These are phyloP conservation scores for Colletotrichum musicola DNA, from an alignment of 2,329 filamentous ascomycete genomes.

Conservation along the genomic window DNA sequence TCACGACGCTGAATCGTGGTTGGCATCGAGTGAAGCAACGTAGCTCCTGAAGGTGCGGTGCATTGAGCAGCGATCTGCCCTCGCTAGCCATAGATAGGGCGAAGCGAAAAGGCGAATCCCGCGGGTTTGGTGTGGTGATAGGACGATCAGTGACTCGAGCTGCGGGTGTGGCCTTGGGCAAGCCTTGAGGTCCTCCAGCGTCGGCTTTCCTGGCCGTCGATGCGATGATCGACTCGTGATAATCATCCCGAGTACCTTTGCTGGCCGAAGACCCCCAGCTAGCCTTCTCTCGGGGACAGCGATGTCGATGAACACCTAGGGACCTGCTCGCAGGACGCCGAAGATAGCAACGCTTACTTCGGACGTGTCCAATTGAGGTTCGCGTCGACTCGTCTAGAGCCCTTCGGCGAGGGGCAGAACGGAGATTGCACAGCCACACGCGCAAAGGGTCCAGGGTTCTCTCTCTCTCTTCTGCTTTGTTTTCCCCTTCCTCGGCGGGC, in stretches of 20 bases:
- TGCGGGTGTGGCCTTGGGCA: conserved; percentile 2
- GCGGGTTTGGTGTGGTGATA: conserved; percentile 1
- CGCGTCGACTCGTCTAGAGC: conserved; percentile 9
- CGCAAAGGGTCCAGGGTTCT: conserved; percentile 35
- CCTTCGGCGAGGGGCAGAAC: conserved; percentile 24
- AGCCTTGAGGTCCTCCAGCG: neutral
- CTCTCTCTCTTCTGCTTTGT: conserved; percentile 46
- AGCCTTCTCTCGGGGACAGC: neutral
- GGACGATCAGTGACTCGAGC: conserved; percentile 13
- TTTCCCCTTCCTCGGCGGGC: neutral
- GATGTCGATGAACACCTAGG: conserved; percentile 6
- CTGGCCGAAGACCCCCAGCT: conserved; percentile 6
- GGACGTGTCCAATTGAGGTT: conserved; percentile 19
- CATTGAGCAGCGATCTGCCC: conserved; percentile 20
- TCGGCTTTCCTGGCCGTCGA: conserved; percentile 20
- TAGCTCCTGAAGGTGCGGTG: conserved; percentile 5
- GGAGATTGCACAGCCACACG: conserved; percentile 39
- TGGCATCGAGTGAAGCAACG: conserved; percentile 6
- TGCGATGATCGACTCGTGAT: conserved; percentile 30
- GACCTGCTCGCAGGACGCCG: conserved; percentile 2
- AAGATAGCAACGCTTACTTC: conserved; percentile 14
- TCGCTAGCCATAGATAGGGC: conserved; percentile 22
- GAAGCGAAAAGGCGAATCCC: conserved; percentile 14
- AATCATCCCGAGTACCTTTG: neutral
- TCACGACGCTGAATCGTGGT: conserved; percentile 15